Conservation (phyloP, 2,329 filamentous ascomycete species). For the Colletotrichum incanum region DNA sequence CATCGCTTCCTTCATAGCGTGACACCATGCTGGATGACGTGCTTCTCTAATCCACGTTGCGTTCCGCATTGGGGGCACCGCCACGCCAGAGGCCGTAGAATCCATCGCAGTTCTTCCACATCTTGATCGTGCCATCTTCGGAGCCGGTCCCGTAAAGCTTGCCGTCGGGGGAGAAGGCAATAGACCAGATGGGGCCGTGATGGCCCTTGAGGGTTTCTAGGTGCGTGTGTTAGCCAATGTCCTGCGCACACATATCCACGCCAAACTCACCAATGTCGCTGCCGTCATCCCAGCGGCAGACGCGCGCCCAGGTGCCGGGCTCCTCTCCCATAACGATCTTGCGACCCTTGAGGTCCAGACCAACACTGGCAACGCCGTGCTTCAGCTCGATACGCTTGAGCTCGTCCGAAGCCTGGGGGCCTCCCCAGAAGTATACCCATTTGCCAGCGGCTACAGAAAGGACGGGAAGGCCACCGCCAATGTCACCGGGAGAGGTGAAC, state of each 20-base stretch:
- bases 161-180: constrained; percentile 94
- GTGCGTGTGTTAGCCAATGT: constrained; percentile 31
- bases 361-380: constrained; percentile 92
- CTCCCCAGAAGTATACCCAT: constrained; percentile 92
- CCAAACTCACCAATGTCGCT: constrained; percentile 77
- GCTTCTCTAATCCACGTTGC: constrained; percentile 41
- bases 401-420: constrained; percentile 75
- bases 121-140: constrained; percentile 97
- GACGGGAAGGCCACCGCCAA: constrained; percentile 78
- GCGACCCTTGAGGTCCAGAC: constrained; percentile 84
- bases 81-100: constrained; percentile 76
- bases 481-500: constrained; percentile 72
- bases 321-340: constrained; percentile 93
- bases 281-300: constrained; percentile 90
- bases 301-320: constrained; percentile 95
- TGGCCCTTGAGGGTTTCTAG: constrained; percentile 95
- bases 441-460: constrained; percentile 95
- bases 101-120: constrained; percentile 82
- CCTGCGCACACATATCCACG: neutral
- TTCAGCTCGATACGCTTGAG: constrained; percentile 86
- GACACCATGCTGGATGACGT: constrained; percentile 37
- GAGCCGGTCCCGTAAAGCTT: constrained; percentile 97
- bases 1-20: constrained; percentile 28
- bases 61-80: constrained; percentile 48
- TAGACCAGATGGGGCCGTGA: constrained; percentile 97